A percentile compares a stretch with the other conserved stretches of the same genome.
Evolutionary conservation across 1,284 basidiomycete species (phyloP).

Genomic region (Papiliotrema flavescens): DNA sequence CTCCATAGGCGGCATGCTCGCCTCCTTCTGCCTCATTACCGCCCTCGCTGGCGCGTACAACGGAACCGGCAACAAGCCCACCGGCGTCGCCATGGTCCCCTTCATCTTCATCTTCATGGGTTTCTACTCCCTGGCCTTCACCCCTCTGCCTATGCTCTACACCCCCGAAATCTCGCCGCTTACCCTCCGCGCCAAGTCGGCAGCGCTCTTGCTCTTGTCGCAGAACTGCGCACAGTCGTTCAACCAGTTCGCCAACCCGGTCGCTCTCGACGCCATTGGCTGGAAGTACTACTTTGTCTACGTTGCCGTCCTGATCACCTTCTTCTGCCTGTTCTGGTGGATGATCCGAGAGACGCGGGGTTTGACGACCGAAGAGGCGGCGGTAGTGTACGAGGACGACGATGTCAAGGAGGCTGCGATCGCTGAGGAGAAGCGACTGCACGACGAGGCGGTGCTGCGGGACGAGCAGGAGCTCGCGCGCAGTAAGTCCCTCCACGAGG

Average conservation of each 20-base stretch:
- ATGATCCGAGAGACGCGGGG: slow-evolving; percentile 35
- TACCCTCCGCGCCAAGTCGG: slow-evolving; percentile 60
- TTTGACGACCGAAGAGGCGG: slow-evolving; percentile 41
- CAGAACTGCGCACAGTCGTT: slow-evolving; percentile 58
- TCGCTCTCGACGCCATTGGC: slow-evolving; percentile 59
- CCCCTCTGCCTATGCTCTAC: slow-evolving; percentile 43
- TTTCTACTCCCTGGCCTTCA: slow-evolving; percentile 6
- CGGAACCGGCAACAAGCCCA: not conserved
- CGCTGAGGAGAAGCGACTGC: slow-evolving; percentile 1
- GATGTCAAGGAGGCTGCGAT: not conserved
- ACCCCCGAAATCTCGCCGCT: slow-evolving; percentile 61
- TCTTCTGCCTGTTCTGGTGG: slow-evolving; percentile 39
- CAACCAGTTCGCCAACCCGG: slow-evolving; percentile 77
- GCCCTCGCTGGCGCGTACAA: slow-evolving; percentile 6
- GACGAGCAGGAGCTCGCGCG: not conserved
- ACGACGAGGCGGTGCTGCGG: not conserved
- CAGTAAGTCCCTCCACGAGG: not conserved
- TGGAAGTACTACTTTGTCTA: slow-evolving; percentile 66
- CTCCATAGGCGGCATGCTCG: slow-evolving; percentile 60
- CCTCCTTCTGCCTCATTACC: slow-evolving; percentile 5
- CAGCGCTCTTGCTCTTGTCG: slow-evolving; percentile 27
- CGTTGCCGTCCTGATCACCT: slow-evolving; percentile 50
- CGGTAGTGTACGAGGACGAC: slow-evolving; percentile 24
- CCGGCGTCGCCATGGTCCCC: not conserved
- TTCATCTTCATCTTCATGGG: slow-evolving; percentile 5